Evolutionary conservation across 176 grass and related monocot genomes (phyloP).

Genomic region (Thinopyrum elongatum): DNA sequence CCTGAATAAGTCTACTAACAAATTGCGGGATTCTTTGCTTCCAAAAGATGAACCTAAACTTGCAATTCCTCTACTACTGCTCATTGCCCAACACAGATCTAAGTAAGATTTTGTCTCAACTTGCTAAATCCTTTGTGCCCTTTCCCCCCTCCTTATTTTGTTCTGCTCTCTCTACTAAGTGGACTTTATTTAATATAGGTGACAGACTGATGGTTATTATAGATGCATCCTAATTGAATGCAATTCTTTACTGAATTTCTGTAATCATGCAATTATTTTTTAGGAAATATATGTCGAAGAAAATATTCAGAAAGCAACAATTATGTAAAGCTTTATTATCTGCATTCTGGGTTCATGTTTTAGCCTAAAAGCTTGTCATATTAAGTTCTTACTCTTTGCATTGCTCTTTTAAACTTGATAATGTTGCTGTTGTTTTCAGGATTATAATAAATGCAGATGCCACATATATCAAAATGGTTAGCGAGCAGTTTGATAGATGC

Average conservation of each 20-base stretch:
- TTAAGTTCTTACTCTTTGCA: conserved; percentile 29
- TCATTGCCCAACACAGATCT: conserved; percentile 92
- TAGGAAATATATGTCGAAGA: neutral
- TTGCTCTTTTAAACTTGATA: conserved; percentile 21
- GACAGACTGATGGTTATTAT: neutral
- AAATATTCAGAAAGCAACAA: neutral
- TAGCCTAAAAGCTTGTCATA: conserved; percentile 8
- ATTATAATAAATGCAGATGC: conserved; percentile 93
- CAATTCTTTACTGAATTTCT: neutral
- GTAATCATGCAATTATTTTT: neutral
- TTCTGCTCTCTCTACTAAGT: neutral
- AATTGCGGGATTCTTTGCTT: conserved; percentile 78
- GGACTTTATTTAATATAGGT: neutral
- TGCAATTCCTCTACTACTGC: conserved; percentile 90
- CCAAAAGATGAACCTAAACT: conserved; percentile 93
- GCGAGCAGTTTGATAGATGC: conserved; percentile 97
- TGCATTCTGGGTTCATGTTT: neutral
- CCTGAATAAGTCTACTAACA: conserved; percentile 92
- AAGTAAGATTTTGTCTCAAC: conserved; percentile 55
- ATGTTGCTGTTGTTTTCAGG: conserved; percentile 47
- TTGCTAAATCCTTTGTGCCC: neutral
- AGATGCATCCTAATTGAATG: neutral
- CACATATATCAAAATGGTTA: conserved; percentile 99
- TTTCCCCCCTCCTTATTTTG: neutral
- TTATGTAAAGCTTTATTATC: neutral